Conservation (phyloP, 306 rosid species). For the Betula pendula region DNA sequence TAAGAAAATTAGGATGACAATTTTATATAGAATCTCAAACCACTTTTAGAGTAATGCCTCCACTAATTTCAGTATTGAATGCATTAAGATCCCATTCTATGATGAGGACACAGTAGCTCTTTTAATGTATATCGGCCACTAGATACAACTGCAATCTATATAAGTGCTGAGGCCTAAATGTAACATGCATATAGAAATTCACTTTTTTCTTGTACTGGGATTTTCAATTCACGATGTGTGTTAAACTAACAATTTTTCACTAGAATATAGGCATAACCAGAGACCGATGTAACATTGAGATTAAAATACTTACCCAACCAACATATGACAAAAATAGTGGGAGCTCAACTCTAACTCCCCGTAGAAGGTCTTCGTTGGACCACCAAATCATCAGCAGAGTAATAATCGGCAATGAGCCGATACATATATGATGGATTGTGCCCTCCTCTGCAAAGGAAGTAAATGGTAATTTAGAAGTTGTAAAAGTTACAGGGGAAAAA, state of each 20-base stretch:
- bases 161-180: background rate
- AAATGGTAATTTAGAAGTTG: constrained; percentile 21
- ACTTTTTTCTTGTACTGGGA: background rate
- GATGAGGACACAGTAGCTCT: background rate
- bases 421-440: constrained; percentile 95
- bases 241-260: constrained; percentile 5
- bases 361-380: constrained; percentile 59
- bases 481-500: constrained; percentile 7
- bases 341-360: constrained; percentile 52
- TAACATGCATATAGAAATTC: background rate
- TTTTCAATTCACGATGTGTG: background rate
- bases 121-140: background rate
- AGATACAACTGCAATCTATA: background rate
- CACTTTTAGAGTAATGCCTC: background rate
- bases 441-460: constrained; percentile 77
- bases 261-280: background rate
- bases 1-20: background rate
- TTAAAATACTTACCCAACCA: constrained; percentile 40
- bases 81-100: background rate
- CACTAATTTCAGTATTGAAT: background rate
- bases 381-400: constrained; percentile 94
- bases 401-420: constrained; percentile 92
- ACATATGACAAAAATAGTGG: constrained; percentile 29
- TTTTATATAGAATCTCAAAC: background rate
- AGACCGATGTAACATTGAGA: background rate